Evolutionary conservation across 2,329 filamentous ascomycete genomes (phyloP).

Genomic region (Magnaporthales sp.): DNA sequence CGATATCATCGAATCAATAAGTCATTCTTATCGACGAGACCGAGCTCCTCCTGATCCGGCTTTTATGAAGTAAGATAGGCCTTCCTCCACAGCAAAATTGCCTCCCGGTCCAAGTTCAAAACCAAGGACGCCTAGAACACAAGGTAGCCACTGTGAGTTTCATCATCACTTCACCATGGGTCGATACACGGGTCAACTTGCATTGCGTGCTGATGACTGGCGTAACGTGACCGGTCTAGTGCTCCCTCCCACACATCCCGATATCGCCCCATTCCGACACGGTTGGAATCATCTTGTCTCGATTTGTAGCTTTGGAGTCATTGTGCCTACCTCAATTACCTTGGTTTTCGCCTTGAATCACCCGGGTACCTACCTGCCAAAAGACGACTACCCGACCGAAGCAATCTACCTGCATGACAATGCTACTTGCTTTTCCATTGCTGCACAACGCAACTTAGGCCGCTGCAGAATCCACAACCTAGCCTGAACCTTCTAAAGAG

Average conservation of each 20-base stretch:
- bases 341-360: not conserved
- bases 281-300: not conserved
- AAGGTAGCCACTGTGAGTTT: constrained; percentile 1
- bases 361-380: not conserved
- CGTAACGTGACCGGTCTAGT: not conserved
- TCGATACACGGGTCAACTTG: not conserved
- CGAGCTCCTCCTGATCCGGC: not conserved
- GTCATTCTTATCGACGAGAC: too few species aligned
- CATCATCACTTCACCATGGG: not conserved
- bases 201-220: constrained; percentile 1
- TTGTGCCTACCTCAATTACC: not conserved
- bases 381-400: not conserved
- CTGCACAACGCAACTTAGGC: not conserved
- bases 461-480: not conserved
- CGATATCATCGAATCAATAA: not conserved
- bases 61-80: not conserved
- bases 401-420: not conserved
- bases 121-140: not conserved
- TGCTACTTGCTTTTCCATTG: not conserved
- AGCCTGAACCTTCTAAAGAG: not conserved
- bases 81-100: too few species aligned
- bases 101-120: not conserved
- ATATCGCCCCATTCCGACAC: not conserved
- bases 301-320: not conserved
- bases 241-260: not conserved